A percentile compares a stretch with the other conserved stretches of the same genome.
Conservation (phyloP, 202 grass and related monocot species). For the Digitaria exilis region DNA sequence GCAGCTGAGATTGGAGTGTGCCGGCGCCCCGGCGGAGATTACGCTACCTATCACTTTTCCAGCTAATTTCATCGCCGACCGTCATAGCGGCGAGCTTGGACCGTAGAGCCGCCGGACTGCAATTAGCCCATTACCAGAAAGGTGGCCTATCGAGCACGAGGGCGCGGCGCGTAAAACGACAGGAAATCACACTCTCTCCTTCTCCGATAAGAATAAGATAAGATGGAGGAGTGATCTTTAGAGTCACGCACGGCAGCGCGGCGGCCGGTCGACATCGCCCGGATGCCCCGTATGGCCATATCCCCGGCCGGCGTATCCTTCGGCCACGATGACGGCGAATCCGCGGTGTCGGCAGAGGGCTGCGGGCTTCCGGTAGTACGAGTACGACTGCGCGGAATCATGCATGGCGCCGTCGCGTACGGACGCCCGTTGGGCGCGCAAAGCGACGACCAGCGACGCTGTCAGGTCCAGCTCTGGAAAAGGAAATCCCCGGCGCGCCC, state of each 20-base stretch:
- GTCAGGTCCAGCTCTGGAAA: background rate
- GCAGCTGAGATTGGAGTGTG: background rate
- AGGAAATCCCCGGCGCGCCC: background rate
- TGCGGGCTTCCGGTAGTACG: no score
- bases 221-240: background rate
- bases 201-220: background rate
- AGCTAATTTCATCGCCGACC: background rate
- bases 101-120: background rate
- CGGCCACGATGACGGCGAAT: background rate
- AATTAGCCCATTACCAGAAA: no score
- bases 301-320: background rate
- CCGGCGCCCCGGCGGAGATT: constrained; percentile 20
- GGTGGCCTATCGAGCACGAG: background rate
- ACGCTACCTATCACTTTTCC: background rate
- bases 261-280: background rate
- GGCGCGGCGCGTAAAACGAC: background rate
- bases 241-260: background rate
- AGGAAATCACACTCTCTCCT: background rate
- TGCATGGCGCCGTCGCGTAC: background rate
- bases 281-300: no score
- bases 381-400: background rate
- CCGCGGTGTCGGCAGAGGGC: constrained; percentile 34
- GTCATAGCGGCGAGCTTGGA: background rate
- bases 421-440: background rate
- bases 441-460: background rate